Evolutionary conservation across 768 basidiomycete genomes (phyloP).

Genomic region (Termitomyces heimii): DNA sequence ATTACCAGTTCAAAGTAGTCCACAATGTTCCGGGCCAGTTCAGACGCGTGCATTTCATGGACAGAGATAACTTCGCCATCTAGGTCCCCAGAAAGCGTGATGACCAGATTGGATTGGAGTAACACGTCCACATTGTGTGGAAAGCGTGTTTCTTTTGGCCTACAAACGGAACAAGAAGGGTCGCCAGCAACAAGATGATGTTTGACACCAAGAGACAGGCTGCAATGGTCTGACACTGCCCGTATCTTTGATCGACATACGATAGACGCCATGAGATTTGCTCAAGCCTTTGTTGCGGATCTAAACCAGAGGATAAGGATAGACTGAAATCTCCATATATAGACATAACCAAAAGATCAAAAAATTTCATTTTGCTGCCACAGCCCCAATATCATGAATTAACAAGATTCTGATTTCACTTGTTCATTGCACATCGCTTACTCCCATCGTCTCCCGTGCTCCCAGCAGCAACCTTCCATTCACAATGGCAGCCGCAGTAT

Average conservation of each 20-base stretch:
- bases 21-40: constrained; percentile 41
- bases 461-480: constrained; percentile 10
- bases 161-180: constrained; percentile 20
- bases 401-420: constrained; percentile 19
- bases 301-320: neutral
- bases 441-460: constrained; percentile 9
- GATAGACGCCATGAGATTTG: constrained; percentile 23
- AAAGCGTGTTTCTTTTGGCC: constrained; percentile 30
- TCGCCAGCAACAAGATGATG: constrained; percentile 34
- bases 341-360: constrained; percentile 10
- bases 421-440: constrained; percentile 10
- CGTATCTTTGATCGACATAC: constrained; percentile 31
- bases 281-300: neutral
- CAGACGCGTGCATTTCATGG: constrained; percentile 40
- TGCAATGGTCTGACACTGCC: constrained; percentile 35
- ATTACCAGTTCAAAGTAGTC: constrained; percentile 46
- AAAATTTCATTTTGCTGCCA: constrained; percentile 13
- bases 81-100: constrained; percentile 50
- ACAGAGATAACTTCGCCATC: constrained; percentile 36
- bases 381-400: constrained; percentile 17
- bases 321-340: constrained; percentile 4
- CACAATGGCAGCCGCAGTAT: constrained; percentile 18
- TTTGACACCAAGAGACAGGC: constrained; percentile 38
- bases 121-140: constrained; percentile 42
- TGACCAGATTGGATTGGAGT: constrained; percentile 39